phyloP scores from a whole-genome alignment of 73 alveolate genomes.

The Paramecium octaurelia region DNA sequence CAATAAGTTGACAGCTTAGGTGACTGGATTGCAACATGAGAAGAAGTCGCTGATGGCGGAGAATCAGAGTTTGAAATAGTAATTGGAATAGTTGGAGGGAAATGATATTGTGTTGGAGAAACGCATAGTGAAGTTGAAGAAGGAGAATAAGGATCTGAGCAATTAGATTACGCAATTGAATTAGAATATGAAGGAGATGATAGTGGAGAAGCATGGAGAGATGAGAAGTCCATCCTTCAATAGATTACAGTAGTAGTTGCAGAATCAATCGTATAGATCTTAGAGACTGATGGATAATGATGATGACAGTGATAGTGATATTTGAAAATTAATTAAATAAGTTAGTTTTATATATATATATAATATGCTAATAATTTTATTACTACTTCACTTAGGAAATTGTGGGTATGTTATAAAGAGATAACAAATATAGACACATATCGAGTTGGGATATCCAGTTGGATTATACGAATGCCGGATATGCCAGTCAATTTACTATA shows the following conservation, averaged over 20 bases:
- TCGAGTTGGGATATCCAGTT: conserved; percentile 39
- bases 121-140: conserved; percentile 1
- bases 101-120: conserved; percentile 25
- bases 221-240: neutral
- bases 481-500: conserved; percentile 42
- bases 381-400: neutral
- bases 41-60: neutral
- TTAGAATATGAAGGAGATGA: conserved; percentile 40
- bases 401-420: neutral
- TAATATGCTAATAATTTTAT: neutral
- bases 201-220: conserved; percentile 17
- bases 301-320: neutral
- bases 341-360: neutral
- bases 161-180: neutral
- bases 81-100: conserved; percentile 32
- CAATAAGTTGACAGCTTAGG: conserved; percentile 13
- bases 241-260: neutral
- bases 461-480: conserved; percentile 54
- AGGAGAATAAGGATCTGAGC: conserved; percentile 22
- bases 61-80: neutral
- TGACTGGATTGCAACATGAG: neutral
- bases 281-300: neutral
- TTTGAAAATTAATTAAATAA: neutral
- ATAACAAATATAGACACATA: neutral
- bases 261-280: neutral